A percentile compares a stretch with the other conserved stretches of the same genome.
phyloP scores from a whole-genome alignment of 768 basidiomycete species.

The Gyrodon lividus region DNA sequence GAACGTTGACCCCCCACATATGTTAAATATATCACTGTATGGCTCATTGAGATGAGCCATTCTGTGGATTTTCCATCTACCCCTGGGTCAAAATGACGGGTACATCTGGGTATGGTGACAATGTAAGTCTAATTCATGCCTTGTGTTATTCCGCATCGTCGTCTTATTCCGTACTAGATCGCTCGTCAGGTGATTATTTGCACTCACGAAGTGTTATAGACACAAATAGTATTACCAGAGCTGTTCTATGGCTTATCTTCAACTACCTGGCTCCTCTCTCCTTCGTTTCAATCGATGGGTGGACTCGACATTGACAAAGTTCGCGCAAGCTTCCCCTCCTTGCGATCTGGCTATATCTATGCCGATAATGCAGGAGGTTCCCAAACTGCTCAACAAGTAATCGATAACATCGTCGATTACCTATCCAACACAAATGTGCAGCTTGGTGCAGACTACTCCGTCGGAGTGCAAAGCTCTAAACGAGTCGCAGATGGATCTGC shows the following conservation, averaged over 20 bases:
- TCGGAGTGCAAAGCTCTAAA: constrained; percentile 51
- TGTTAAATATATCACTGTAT: too few species aligned
- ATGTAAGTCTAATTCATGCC: too few species aligned
- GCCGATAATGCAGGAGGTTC: constrained; percentile 81
- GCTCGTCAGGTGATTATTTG: too few species aligned
- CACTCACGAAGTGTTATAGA: background rate
- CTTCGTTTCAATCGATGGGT: constrained; percentile 13
- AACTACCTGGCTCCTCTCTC: background rate
- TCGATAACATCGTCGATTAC: constrained; percentile 64
- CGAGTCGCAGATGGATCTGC: constrained; percentile 50
- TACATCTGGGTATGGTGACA: too few species aligned
- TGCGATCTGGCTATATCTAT: constrained; percentile 59
- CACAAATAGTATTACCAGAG: background rate
- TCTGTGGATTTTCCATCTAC: too few species aligned
- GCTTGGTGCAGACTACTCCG: constrained; percentile 66
- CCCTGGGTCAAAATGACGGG: too few species aligned
- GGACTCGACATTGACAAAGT: constrained; percentile 48
- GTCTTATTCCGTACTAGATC: too few species aligned
- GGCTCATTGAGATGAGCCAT: too few species aligned
- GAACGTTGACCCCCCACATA: too few species aligned
- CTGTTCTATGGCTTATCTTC: background rate
- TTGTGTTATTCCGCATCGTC: too few species aligned
- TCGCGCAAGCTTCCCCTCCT: constrained; percentile 61
- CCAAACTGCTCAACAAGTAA: constrained; percentile 53
- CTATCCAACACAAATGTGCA: constrained; percentile 72